These are phyloP conservation scores for Lichtheimia ramosa DNA, from an alignment of 371 early-diverging fungal species.

Conservation along the genomic window DNA sequence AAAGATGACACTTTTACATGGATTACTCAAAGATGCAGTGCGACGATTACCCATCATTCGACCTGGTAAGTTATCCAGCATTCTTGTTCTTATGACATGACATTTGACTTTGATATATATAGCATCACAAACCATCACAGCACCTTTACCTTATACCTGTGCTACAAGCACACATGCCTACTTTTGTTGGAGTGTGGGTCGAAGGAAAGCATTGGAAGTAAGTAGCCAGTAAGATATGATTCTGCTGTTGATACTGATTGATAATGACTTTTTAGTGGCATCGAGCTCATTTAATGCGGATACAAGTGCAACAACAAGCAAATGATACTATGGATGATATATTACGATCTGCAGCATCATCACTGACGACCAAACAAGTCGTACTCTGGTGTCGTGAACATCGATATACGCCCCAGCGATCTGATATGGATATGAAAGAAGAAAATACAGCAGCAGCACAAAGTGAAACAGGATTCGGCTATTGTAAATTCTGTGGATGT, in stretches of 20 bases:
- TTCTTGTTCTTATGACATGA: too few relatives aligned
- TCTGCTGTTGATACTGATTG: background rate
- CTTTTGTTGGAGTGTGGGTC: conserved; percentile 35
- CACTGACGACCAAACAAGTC: conserved; percentile 40
- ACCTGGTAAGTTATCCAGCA: conserved; percentile 19
- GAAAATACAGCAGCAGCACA: conserved; percentile 1
- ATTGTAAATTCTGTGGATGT: conserved; percentile 45
- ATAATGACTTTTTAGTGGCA: conserved; percentile 31
- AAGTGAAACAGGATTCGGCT: conserved; percentile 12
- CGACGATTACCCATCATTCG: conserved; percentile 31
- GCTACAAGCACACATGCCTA: conserved; percentile 29
- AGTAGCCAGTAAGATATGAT: background rate
- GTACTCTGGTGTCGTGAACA: conserved; percentile 39
- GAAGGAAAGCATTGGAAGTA: conserved; percentile 45
- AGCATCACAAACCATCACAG: conserved; percentile 11
- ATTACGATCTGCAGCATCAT: conserved; percentile 27
- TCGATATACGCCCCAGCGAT: conserved; percentile 30
- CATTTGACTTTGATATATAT: too few relatives aligned
- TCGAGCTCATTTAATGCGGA: conserved; percentile 33
- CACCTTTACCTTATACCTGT: conserved; percentile 29
- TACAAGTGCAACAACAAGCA: conserved; percentile 32
- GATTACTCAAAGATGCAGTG: conserved; percentile 33
- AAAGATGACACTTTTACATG: conserved; percentile 32
- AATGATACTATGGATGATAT: conserved; percentile 33
- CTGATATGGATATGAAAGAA: conserved; percentile 11